Evolutionary conservation across 2,329 filamentous ascomycete genomes (phyloP), one percentile per base, ranked within the genome.

Genomic region (Trichoderma oligosporum): DNA sequence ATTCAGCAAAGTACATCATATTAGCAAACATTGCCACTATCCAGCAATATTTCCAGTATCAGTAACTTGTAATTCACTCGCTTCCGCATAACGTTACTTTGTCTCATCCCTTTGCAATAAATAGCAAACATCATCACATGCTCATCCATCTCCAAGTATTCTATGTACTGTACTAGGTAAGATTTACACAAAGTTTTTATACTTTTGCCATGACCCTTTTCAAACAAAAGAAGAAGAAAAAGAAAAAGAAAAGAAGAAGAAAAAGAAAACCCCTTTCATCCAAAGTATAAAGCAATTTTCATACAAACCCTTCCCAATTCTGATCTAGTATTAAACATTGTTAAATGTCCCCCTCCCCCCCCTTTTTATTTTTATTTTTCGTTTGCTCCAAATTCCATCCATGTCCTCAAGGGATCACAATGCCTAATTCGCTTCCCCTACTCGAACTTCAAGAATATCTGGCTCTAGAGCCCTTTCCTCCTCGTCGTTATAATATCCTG

Each of bases 391-490:
- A 41, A 29, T n/a, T n/a, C n/a, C n/a, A n/a, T 41, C 44, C 41
- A 51, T 38, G 9, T 16, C 24, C 41, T 14, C 14, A 6, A n/a
- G 33, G 11, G 22, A 57, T 35, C n/a, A 41, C 39, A 29, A 36
- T 35, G 7, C n/a, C 48, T 47, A 60, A 12, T 49, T 58, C 16
- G 39, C 55, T 16, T 71, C 70, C 14, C 66, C 69, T 59, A 71
- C 70, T 38, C 69, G 66, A 7, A 72, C 68, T 57, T 73, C 71
- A 57, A 71, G 60, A 33, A 72, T 73, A 46, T 72, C 71, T 27
- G 69, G 67, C 47, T 72, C 71, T 7, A 68, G 39, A 8, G 63
- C 66, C 42, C 65, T 64, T 7, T 67, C 71, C 5, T 67, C 67
- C 2, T 70, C 69, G 7, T 67, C 67, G 1, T 69, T 68, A 7